phyloP scores from a whole-genome alignment of 495 filamentous ascomycete species.

The Lasiosphaeria hispida region DNA sequence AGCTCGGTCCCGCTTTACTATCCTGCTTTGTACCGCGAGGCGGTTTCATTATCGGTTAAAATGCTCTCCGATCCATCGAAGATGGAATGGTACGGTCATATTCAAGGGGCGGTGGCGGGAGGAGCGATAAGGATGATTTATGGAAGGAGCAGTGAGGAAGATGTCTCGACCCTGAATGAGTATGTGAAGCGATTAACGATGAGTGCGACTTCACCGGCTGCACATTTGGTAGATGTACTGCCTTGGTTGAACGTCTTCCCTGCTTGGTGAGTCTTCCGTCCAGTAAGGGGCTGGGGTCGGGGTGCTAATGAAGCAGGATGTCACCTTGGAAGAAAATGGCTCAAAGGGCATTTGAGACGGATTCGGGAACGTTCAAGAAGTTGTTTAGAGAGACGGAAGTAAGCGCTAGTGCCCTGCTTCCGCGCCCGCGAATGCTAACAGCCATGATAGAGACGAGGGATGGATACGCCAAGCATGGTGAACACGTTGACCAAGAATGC shows the following conservation, averaged over 20 bases:
- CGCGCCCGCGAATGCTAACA: not conserved
- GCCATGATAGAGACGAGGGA: not conserved
- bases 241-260: not conserved
- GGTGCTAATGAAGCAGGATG: too few relatives aligned
- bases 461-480: not conserved
- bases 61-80: not conserved
- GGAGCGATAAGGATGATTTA: not conserved
- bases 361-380: not conserved
- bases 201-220: not conserved
- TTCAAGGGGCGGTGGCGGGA: not conserved
- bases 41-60: not conserved
- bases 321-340: not conserved
- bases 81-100: conserved; percentile 3
- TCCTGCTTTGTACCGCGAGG: not conserved
- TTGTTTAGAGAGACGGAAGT: not conserved
- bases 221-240: not conserved
- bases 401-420: not conserved
- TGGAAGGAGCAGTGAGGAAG: not conserved
- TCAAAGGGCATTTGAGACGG: not conserved
- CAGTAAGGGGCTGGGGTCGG: too few relatives aligned
- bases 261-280: too few relatives aligned
- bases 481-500: not conserved
- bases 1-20: not conserved
- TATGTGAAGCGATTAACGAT: not conserved
- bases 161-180: not conserved